A percentile compares a stretch with the other conserved stretches of the same genome.
Evolutionary conservation across 768 basidiomycete species (phyloP).

Genomic region (Asterophora parasitica): DNA sequence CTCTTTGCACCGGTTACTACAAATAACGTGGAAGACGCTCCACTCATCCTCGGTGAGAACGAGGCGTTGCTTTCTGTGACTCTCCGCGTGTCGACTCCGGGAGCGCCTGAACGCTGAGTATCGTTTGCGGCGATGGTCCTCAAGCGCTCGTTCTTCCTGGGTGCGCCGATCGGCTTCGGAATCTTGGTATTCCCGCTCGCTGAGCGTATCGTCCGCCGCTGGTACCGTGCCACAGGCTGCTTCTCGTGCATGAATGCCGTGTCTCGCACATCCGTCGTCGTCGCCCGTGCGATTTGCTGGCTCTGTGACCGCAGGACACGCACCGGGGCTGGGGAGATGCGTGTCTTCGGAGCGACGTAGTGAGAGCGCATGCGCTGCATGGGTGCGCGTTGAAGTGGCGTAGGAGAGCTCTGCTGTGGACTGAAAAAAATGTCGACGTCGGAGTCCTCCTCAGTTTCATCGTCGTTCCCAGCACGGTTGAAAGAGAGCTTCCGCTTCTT

Average conservation of each 20-base stretch:
- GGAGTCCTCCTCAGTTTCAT: slow-evolving; percentile 1
- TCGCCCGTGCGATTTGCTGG: slow-evolving; percentile 3
- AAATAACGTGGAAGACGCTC: not conserved
- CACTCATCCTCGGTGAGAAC: not conserved
- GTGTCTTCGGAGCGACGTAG: not conserved
- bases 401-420: slow-evolving; percentile 14
- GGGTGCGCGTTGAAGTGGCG: slow-evolving; percentile 12
- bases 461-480: slow-evolving; percentile 14
- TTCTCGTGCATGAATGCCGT: slow-evolving; percentile 11
- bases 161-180: slow-evolving; percentile 7
- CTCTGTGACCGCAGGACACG: slow-evolving; percentile 18
- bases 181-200: not conserved
- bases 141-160: slow-evolving; percentile 12
- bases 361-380: slow-evolving; percentile 7
- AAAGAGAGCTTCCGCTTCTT: slow-evolving; percentile 23
- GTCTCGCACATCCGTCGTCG: slow-evolving; percentile 6
- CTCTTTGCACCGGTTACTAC: slow-evolving; percentile 10
- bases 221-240: slow-evolving; percentile 5
- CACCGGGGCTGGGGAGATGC: slow-evolving; percentile 8
- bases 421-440: slow-evolving; percentile 9
- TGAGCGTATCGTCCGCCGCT: not conserved
- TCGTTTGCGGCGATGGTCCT: slow-evolving; percentile 3
- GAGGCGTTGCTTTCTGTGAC: not conserved
- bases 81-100: not conserved
- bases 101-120: not conserved